A percentile compares a stretch with the other conserved stretches of the same genome.
These are phyloP conservation scores for Paramecium tetraurelia DNA, from an alignment of 73 alveolate species.

Conservation along the genomic window DNA sequence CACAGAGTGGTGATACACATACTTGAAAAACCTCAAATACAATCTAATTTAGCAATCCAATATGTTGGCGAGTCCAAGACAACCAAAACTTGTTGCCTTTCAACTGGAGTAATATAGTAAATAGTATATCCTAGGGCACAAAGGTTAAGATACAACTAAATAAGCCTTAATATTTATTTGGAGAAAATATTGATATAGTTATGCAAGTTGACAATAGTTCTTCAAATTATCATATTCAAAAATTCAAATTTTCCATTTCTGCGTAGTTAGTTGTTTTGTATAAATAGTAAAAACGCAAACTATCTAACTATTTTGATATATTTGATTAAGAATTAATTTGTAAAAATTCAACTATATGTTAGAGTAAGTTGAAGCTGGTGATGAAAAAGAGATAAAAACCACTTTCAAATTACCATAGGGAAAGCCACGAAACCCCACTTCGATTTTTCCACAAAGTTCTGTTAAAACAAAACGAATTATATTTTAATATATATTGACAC, in stretches of 20 bases:
- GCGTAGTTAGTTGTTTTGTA: background rate
- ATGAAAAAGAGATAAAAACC: background rate
- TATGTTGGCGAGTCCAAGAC: background rate
- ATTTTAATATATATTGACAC: background rate
- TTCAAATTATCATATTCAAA: background rate
- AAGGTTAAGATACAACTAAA: background rate
- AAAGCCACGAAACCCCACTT: background rate
- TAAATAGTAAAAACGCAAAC: background rate
- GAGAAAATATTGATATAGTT: background rate
- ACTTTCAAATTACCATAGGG: background rate
- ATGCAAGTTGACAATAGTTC: background rate
- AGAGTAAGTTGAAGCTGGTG: background rate
- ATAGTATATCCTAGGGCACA: background rate
- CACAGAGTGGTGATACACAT: background rate
- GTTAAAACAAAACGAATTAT: background rate
- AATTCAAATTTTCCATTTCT: background rate
- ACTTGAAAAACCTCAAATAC: background rate
- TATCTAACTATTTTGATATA: background rate
- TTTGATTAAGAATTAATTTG: background rate
- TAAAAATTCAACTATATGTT: background rate
- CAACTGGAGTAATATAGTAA: background rate
- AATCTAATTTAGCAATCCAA: background rate
- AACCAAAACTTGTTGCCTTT: background rate
- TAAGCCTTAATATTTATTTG: background rate
- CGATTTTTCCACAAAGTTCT: background rate